A percentile compares a stretch with the other conserved stretches of the same genome.
These are phyloP conservation scores for Boletus insuetus DNA, from an alignment of 768 basidiomycete genomes.

Conservation along the genomic window DNA sequence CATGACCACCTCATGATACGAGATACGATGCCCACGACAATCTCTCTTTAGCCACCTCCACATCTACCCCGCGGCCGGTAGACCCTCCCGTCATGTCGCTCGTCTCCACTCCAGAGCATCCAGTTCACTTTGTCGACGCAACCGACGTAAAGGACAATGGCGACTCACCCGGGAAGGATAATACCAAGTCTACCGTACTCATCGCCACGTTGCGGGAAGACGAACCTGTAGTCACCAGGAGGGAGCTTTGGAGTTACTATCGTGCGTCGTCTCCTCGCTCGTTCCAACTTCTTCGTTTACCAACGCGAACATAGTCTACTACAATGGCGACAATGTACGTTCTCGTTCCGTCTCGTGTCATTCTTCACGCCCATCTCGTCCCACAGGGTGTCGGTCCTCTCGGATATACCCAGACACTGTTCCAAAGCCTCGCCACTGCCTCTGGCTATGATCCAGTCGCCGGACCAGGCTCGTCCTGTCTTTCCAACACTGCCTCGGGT, in stretches of 20 bases:
- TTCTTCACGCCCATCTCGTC: background rate
- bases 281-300: background rate
- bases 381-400: conserved; percentile 64
- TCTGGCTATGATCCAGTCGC: conserved; percentile 73
- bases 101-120: conserved; percentile 3
- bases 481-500: conserved; percentile 51
- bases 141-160: conserved; percentile 8
- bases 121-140: background rate
- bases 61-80: background rate
- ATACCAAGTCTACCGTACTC: conserved; percentile 26
- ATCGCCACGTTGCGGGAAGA: conserved; percentile 43
- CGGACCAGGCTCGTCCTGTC: conserved; percentile 71
- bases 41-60: background rate
- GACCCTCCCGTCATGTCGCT: conserved; percentile 10
- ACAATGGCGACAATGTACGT: conserved; percentile 76
- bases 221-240: conserved; percentile 69
- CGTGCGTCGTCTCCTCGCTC: conserved; percentile 31
- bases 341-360: background rate
- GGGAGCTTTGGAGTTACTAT: conserved; percentile 81
- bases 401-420: conserved; percentile 68
- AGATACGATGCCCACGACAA: too few species aligned
- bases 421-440: conserved; percentile 66
- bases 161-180: conserved; percentile 4
- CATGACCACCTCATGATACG: too few species aligned
- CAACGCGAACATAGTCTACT: conserved; percentile 53